Base-by-base conservation (phyloP, 2,329 filamentous ascomycete genomes). In the Falciphora oryzae region DNA sequence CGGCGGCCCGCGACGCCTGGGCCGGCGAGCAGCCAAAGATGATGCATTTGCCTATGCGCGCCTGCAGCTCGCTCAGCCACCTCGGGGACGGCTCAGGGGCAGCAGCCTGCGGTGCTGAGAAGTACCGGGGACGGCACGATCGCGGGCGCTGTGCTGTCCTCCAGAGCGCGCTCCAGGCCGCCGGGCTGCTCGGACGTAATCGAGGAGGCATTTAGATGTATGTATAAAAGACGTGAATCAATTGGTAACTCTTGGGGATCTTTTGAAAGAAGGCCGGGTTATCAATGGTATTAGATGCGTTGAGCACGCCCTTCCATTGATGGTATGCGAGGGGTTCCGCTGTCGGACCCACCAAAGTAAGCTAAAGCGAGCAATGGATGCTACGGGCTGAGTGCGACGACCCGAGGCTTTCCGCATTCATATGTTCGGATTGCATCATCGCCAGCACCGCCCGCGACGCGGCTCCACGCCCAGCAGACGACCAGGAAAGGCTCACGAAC, bases 1-100 rank as follows among this genome's bases (percentile, higher is more conserved):
- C 71, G 0, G 83, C 85, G 0, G 88, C 89, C 62, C 84, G 81
- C 8, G 76, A 69, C 4, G 85, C 77, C 72, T 93, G 89, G 35
- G 74, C 70, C 1, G 77, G 75, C n/a, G 78, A 78, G 69, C 91
- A 81, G 3, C 91, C 91, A 72, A 92, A 94, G 67, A 83, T 84
- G 68, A 94, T 85, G 73, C 91, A 93, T 76, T 87, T 88, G 2
- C 90, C 91, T 32, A 94, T 78, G 25, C 91, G 83, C 18, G 79
- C 71, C 72, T 87, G 89, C 57, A 89, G 83, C 65, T 89, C 84
- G 5, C 86, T 84, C 50, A 93, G 84, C 91, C 91, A 95, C 72
- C 86, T n/a, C 81, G 44, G 44, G 44, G 22, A 25, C 44, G 22
- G 44, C 5, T 53, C 44, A 53, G 44, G 8, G 44, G 44, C 38